Base-by-base conservation (phyloP, 345 rosid genomes). In the Nasturtium officinale region DNA sequence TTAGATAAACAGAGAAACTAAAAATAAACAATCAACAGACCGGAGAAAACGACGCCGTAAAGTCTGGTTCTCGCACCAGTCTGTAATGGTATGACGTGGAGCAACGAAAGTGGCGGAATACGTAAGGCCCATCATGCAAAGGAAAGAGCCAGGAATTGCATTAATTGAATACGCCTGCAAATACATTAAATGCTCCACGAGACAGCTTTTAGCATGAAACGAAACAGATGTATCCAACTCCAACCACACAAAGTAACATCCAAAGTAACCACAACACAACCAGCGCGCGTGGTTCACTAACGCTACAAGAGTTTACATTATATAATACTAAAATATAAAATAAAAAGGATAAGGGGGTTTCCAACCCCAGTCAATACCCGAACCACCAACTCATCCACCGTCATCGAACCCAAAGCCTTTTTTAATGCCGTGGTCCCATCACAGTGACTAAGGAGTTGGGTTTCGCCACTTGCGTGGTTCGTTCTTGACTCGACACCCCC, bases 401-500 rank as follows among this genome's bases (percentile, higher is more conserved):
- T 28, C 11, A 21, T 42, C 54, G 15, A 61, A 13, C 75, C 69
- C 37, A 47, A 47, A 17, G 50, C 26, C 26, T 5, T 56, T 4
- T 9, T 0, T 2, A 23, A 8, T n/a, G 60, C 11, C 15, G 2
- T 59, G 71, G 61, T 72, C 79, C 77, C 20, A 78, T 28, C 59
- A 40, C 87, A 73, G 83, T 82, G 23, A 65, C 47, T 85, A 84
- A 82, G 88, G 96, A 84, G 86, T 85, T 75, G 73, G 72, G 64
- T 25, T 58, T 71, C 80, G 63, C 73, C 63, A 53, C 86, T 53
- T 75, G 84, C 86, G 96, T 85, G 98, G 99, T 96, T 96, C 99
- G 98, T 89, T 96, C 99, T 96, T 96, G 99, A 96, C 99, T 96
- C 99, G 83, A 82, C 87, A 85, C 86, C 90, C 98, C 75, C 60